Evolutionary conservation across 805 yeast species (phyloP).

Genomic region (Nakazawaea ishiwadae): DNA sequence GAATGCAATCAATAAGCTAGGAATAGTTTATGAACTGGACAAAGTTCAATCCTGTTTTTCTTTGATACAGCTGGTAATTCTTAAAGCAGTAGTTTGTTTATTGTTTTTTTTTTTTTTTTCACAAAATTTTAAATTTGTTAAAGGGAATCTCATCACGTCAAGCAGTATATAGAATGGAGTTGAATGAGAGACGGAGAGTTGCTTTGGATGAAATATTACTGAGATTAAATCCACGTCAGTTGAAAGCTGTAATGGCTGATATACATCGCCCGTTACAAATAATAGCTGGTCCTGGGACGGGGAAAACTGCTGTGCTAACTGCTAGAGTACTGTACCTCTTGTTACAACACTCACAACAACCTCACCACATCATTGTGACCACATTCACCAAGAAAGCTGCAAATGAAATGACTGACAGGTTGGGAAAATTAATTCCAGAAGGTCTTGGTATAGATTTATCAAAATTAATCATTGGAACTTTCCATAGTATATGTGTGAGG

Average conservation of each 20-base stretch:
- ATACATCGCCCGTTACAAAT: constrained; percentile 38
- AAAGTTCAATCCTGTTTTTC: too few species aligned
- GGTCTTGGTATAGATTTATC: constrained; percentile 26
- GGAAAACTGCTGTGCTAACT: constrained; percentile 80
- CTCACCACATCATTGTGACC: constrained; percentile 70
- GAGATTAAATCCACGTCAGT: constrained; percentile 36
- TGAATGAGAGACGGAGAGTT: not conserved
- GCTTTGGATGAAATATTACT: constrained; percentile 1
- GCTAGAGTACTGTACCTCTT: constrained; percentile 73
- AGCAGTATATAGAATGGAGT: too few species aligned
- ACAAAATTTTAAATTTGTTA: too few species aligned
- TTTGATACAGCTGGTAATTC: too few species aligned
- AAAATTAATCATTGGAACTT: constrained; percentile 74
- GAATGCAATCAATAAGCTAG: too few species aligned
- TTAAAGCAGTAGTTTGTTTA: too few species aligned
- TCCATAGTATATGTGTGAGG: constrained; percentile 75
- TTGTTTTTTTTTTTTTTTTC: too few species aligned
- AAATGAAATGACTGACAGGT: constrained; percentile 69
- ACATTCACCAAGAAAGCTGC: constrained; percentile 95
- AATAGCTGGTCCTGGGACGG: constrained; percentile 61
- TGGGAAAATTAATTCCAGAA: constrained; percentile 30
- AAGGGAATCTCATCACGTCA: too few species aligned
- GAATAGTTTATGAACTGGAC: too few species aligned
- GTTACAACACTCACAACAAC: constrained; percentile 43
- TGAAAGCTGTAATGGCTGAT: constrained; percentile 38